phyloP scores from a whole-genome alignment of 2,329 filamentous ascomycete species.

The Venturia oleaginea region DNA sequence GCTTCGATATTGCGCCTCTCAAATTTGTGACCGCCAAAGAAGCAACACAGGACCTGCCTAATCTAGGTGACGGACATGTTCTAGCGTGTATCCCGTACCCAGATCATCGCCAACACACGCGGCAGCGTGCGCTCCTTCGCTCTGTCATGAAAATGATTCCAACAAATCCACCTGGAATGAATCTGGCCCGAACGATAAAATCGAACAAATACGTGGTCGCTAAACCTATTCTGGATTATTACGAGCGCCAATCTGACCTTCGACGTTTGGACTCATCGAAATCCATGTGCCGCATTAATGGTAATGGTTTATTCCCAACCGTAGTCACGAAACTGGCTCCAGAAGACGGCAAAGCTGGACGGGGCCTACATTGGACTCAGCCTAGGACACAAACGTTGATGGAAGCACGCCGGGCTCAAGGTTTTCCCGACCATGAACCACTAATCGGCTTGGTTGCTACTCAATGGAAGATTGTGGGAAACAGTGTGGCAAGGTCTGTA shows the following conservation, averaged over 20 bases:
- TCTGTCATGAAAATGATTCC: not conserved
- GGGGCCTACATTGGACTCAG: slow-evolving; percentile 56
- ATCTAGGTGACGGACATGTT: slow-evolving; percentile 51
- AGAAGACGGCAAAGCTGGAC: slow-evolving; percentile 47
- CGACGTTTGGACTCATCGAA: not conserved
- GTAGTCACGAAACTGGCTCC: slow-evolving; percentile 48
- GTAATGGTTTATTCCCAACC: slow-evolving; percentile 49
- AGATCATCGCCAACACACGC: slow-evolving; percentile 50
- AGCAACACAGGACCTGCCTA: slow-evolving; percentile 52
- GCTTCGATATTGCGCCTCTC: slow-evolving; percentile 50
- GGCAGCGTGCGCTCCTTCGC: not conserved
- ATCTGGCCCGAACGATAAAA: not conserved
- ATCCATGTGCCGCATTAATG: slow-evolving; percentile 21
- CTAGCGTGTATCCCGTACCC: slow-evolving; percentile 56
- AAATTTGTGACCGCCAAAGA: slow-evolving; percentile 43
- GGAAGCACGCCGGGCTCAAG: slow-evolving; percentile 61
- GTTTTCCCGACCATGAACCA: slow-evolving; percentile 60
- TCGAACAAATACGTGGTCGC: not conserved
- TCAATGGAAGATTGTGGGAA: slow-evolving; percentile 63
- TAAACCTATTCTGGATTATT: not conserved
- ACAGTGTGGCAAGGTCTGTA: slow-evolving; percentile 63
- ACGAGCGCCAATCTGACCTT: not conserved
- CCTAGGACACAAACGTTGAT: slow-evolving; percentile 52
- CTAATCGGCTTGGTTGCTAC: slow-evolving; percentile 48
- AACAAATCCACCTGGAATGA: not conserved